Percentiles rank a stretch among this genome's conserved stretches.
Conservation (phyloP, 1,139 yeast species). For the Entelexis paramagnoliae region DNA sequence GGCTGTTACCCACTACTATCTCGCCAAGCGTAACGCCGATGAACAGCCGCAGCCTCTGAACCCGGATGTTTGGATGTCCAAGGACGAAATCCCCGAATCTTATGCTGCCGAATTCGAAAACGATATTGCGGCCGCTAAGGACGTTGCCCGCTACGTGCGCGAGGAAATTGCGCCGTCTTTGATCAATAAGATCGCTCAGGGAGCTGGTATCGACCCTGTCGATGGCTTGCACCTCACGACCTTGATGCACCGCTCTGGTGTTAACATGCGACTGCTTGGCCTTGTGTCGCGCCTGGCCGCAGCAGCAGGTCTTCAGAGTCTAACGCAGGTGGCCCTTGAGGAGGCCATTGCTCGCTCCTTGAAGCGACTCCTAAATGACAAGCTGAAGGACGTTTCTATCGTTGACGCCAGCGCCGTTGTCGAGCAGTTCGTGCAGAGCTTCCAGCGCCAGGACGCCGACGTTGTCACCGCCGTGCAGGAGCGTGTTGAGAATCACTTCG, state of each 20-base stretch:
- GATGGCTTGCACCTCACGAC: slow-evolving; percentile 70
- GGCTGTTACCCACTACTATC: slow-evolving; percentile 58
- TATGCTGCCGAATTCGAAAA: slow-evolving; percentile 27
- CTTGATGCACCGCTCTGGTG: slow-evolving; percentile 67
- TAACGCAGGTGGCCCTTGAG: slow-evolving; percentile 13
- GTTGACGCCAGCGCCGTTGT: slow-evolving; percentile 30
- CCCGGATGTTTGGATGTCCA: slow-evolving; percentile 55
- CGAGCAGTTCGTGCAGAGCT: slow-evolving; percentile 8
- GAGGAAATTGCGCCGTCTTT: slow-evolving; percentile 54
- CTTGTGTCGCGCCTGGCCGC: slow-evolving; percentile 23
- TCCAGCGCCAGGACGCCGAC: not conserved
- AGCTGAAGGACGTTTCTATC: slow-evolving; percentile 32
- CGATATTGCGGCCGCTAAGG: slow-evolving; percentile 57
- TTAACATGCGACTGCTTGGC: slow-evolving; percentile 84
- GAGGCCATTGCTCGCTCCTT: slow-evolving; percentile 43
- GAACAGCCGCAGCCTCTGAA: slow-evolving; percentile 42
- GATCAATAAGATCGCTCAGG: slow-evolving; percentile 43
- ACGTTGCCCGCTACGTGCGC: slow-evolving; percentile 54
- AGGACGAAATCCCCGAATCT: slow-evolving; percentile 37
- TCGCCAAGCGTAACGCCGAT: slow-evolving; percentile 28
- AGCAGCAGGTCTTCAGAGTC: not conserved
- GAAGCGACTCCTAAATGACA: slow-evolving; percentile 59
- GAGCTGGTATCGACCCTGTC: slow-evolving; percentile 53
- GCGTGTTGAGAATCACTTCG: slow-evolving; percentile 38
- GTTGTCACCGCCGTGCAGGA: not conserved